Percentiles rank a stretch among this genome's conserved stretches.
Evolutionary conservation across 2,329 filamentous ascomycete genomes (phyloP).

Genomic region (Phialophora macrospora): DNA sequence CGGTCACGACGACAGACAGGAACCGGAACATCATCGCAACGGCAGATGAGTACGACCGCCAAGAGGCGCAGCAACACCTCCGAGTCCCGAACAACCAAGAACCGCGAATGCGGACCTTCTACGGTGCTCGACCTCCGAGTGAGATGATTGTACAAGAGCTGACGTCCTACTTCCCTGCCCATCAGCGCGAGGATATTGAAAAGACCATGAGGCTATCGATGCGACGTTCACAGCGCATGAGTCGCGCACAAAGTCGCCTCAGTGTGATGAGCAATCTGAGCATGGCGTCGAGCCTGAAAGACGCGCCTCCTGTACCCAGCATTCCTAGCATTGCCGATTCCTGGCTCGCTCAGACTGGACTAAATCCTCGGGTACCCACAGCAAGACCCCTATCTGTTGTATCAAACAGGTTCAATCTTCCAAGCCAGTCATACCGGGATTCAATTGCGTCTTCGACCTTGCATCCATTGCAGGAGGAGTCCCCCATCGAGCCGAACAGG

Average conservation of each 20-base stretch:
- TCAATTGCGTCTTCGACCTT: constrained; percentile 88
- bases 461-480: constrained; percentile 89
- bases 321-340: constrained; percentile 74
- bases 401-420: constrained; percentile 59
- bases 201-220: constrained; percentile 92
- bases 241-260: constrained; percentile 87
- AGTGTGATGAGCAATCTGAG: constrained; percentile 94
- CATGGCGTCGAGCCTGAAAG: constrained; percentile 86
- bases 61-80: constrained; percentile 41
- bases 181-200: constrained; percentile 91
- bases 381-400: constrained; percentile 64
- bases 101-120: constrained; percentile 66
- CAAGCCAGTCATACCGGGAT: constrained; percentile 74
- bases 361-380: constrained; percentile 49
- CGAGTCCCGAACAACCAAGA: constrained; percentile 40
- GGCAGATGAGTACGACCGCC: constrained; percentile 55
- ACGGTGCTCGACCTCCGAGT: constrained; percentile 89
- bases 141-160: constrained; percentile 97
- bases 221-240: constrained; percentile 85
- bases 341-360: constrained; percentile 73
- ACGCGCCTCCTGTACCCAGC: constrained; percentile 91
- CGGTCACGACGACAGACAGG: constrained; percentile 55
- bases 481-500: constrained; percentile 80
- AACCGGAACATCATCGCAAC: constrained; percentile 45
- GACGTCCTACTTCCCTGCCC: constrained; percentile 95